These are phyloP conservation scores for Ilyonectria mors-panacis DNA, from an alignment of 2,329 filamentous ascomycete species.

Conservation along the genomic window DNA sequence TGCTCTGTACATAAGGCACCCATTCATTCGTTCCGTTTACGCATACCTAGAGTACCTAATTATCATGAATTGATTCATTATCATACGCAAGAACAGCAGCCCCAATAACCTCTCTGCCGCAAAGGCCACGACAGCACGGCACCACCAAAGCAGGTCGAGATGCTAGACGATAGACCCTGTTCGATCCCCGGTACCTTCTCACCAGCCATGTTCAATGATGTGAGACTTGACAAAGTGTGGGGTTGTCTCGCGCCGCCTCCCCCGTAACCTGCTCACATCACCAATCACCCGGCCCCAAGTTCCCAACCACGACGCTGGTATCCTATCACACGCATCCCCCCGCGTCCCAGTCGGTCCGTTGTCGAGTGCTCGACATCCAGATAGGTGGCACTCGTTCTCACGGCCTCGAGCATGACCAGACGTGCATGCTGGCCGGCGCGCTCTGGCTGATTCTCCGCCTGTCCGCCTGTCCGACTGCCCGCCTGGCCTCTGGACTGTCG, in stretches of 20 bases:
- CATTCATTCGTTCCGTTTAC: no score
- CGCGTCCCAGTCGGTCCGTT: slow-evolving; percentile 50
- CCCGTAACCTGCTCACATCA: slow-evolving; percentile 38
- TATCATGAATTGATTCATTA: no score
- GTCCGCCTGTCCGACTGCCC: slow-evolving; percentile 19
- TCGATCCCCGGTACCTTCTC: slow-evolving; percentile 15
- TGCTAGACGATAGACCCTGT: slow-evolving; percentile 1
- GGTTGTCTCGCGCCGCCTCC: slow-evolving; percentile 47
- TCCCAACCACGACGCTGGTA: slow-evolving; percentile 47
- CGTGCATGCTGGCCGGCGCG: slow-evolving; percentile 9
- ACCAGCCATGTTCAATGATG: slow-evolving; percentile 27
- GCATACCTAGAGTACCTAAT: no score
- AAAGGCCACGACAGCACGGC: not conserved
- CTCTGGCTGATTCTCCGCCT: slow-evolving; percentile 14
- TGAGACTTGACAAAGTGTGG: slow-evolving; percentile 38
- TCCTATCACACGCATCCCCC: slow-evolving; percentile 48
- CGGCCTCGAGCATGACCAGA: slow-evolving; percentile 4
- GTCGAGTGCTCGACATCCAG: slow-evolving; percentile 7
- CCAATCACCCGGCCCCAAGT: slow-evolving; percentile 43
- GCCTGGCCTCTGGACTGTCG: not conserved
- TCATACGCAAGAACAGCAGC: no score
- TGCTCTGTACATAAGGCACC: not conserved
- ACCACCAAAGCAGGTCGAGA: not conserved
- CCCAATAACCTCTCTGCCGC: no score
- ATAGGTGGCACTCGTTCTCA: not conserved